A percentile compares a stretch with the other conserved stretches of the same genome.
These are phyloP conservation scores for Pugionium dolabratum DNA, from an alignment of 345 rosid genomes.

Conservation along the genomic window DNA sequence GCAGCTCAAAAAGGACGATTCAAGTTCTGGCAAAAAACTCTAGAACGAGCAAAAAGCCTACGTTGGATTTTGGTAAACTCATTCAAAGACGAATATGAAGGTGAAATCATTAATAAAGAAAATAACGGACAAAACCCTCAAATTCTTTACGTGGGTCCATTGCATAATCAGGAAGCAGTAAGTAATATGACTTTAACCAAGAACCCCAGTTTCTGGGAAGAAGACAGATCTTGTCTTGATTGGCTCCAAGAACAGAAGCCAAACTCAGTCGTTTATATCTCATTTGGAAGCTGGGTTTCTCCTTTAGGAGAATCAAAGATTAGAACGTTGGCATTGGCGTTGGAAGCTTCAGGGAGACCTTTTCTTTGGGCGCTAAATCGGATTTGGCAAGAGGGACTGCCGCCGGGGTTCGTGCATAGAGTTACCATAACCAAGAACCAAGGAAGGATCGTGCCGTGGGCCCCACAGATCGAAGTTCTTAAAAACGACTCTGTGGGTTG, in stretches of 20 bases:
- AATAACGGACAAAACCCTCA: conserved; percentile 29
- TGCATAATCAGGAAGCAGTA: conserved; percentile 35
- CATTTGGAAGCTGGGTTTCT: conserved; percentile 87
- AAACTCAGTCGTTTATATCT: conserved; percentile 58
- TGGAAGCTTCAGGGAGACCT: conserved; percentile 50
- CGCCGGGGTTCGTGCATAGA: conserved; percentile 49
- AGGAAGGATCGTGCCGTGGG: conserved; percentile 71
- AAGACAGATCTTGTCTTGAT: conserved; percentile 61
- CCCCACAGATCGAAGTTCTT: conserved; percentile 65
- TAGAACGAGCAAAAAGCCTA: conserved; percentile 53
- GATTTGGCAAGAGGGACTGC: conserved; percentile 62
- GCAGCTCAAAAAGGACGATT: conserved; percentile 61
- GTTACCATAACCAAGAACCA: conserved; percentile 37
- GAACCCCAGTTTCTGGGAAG: conserved; percentile 62
- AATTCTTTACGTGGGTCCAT: conserved; percentile 52
- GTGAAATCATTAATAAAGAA: neutral
- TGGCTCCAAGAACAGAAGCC: conserved; percentile 62
- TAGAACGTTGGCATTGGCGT: conserved; percentile 48
- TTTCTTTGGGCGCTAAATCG: conserved; percentile 66
- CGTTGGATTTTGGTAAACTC: conserved; percentile 68
- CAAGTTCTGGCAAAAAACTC: conserved; percentile 66
- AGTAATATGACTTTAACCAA: conserved; percentile 20
- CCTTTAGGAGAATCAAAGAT: conserved; percentile 67
- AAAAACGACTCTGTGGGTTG: conserved; percentile 53
- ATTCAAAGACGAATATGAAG: conserved; percentile 48